Conservation (phyloP, 2,329 filamentous ascomycete genomes). For the Podosphaera fusca region DNA sequence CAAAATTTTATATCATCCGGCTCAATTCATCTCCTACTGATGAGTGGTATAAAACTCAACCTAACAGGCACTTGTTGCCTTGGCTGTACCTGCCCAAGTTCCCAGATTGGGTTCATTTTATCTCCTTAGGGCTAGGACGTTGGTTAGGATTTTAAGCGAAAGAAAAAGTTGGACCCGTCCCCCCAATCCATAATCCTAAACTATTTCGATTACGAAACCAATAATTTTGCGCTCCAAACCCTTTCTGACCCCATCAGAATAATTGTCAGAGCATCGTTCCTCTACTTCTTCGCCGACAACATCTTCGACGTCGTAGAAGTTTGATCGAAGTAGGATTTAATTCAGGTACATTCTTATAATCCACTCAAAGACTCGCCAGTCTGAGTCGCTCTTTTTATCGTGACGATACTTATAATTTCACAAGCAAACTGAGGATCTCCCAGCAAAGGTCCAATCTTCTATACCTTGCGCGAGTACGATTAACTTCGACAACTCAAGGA, state of each 20-base stretch:
- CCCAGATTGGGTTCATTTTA: not conserved
- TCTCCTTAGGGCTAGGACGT: not conserved
- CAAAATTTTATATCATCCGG: too few species aligned
- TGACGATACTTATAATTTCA: slow-evolving; percentile 7
- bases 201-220: not conserved
- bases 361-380: slow-evolving; percentile 5
- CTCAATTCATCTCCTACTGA: not conserved
- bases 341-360: slow-evolving; percentile 4
- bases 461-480: slow-evolving; percentile 10
- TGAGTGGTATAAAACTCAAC: not conserved
- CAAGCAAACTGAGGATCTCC: slow-evolving; percentile 6
- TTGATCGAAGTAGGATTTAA: slow-evolving; percentile 10
- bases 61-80: not conserved
- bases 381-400: slow-evolving; percentile 4
- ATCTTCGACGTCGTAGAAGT: slow-evolving; percentile 16
- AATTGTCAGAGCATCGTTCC: slow-evolving; percentile 3
- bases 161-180: not conserved
- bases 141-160: slow-evolving; percentile 1
- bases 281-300: slow-evolving; percentile 5
- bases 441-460: slow-evolving; percentile 6
- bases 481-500: slow-evolving; percentile 14
- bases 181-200: not conserved
- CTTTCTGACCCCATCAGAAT: slow-evolving; percentile 5
- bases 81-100: not conserved
- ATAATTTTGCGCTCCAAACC: slow-evolving; percentile 1